Conservation (phyloP, 306 rosid species). For the Fagus crenata region DNA sequence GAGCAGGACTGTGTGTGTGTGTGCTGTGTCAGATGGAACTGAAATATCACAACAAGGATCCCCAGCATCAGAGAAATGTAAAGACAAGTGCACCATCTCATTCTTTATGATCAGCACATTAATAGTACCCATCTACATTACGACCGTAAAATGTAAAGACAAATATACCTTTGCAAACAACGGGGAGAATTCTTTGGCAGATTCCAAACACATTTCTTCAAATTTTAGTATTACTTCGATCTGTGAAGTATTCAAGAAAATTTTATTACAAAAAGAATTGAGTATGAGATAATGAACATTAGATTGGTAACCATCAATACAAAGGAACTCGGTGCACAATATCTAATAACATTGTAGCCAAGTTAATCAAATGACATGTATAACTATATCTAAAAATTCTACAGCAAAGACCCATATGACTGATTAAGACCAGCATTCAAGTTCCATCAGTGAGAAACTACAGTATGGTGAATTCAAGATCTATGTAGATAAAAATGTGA, state of each 20-base stretch:
- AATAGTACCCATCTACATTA: constrained; percentile 6
- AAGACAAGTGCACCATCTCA: constrained; percentile 7
- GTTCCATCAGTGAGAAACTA: neutral
- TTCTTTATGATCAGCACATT: constrained; percentile 13
- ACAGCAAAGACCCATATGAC: neutral
- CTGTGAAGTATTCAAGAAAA: constrained; percentile 39
- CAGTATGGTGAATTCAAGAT: neutral
- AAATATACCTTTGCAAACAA: constrained; percentile 68
- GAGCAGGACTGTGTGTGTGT: neutral
- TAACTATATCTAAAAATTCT: neutral
- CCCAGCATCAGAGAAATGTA: neutral
- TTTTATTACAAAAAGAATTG: constrained; percentile 1
- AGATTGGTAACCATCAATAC: constrained; percentile 1
- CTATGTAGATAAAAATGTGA: neutral
- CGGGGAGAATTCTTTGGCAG: constrained; percentile 69
- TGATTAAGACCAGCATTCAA: constrained; percentile 2
- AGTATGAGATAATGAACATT: constrained; percentile 12
- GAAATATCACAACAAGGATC: neutral
- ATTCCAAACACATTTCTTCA: constrained; percentile 93
- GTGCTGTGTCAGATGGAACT: neutral
- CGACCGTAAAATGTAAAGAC: neutral
- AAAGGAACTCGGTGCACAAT: neutral
- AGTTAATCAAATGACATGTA: neutral
- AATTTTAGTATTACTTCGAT: constrained; percentile 87
- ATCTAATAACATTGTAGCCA: neutral